A percentile compares a stretch with the other conserved stretches of the same genome.
Conservation (phyloP, 2,329 filamentous ascomycete genomes). For the Didymosphaeria variabile region DNA sequence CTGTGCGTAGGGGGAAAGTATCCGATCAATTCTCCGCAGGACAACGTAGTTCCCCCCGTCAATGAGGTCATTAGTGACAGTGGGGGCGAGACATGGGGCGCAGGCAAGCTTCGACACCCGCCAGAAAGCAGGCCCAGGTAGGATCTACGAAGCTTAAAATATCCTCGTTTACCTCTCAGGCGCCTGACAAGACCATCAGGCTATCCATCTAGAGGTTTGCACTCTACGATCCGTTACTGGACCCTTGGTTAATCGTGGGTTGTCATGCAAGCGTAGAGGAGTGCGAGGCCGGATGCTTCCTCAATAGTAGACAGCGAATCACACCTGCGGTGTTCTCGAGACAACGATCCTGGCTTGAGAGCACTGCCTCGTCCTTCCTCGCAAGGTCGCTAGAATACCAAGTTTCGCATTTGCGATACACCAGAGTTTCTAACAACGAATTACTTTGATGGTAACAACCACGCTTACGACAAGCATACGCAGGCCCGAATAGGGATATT, state of each 20-base stretch:
- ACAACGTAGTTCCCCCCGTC: neutral
- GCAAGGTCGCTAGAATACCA: neutral
- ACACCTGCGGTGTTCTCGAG: constrained; percentile 1
- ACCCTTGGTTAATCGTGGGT: neutral
- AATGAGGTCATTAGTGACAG: neutral
- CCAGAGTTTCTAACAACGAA: too few relatives aligned
- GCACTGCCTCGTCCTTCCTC: constrained; percentile 4
- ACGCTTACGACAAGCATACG: too few relatives aligned
- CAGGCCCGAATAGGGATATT: too few relatives aligned
- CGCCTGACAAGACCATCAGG: neutral
- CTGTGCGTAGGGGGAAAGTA: neutral
- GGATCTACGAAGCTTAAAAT: constrained; percentile 1
- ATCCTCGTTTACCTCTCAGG: neutral
- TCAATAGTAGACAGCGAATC: neutral
- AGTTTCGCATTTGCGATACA: neutral
- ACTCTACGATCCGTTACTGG: neutral
- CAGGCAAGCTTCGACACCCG: constrained; percentile 7
- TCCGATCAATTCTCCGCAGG: neutral
- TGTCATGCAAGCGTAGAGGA: neutral
- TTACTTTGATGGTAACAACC: too few relatives aligned
- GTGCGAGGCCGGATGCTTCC: neutral
- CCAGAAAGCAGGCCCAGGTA: too few relatives aligned
- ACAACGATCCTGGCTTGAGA: neutral
- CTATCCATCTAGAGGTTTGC: neutral
- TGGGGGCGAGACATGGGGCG: neutral